These are phyloP conservation scores for Ampelocalamus luodianensis DNA, from an alignment of 176 grass and related monocot genomes.

Conservation along the genomic window DNA sequence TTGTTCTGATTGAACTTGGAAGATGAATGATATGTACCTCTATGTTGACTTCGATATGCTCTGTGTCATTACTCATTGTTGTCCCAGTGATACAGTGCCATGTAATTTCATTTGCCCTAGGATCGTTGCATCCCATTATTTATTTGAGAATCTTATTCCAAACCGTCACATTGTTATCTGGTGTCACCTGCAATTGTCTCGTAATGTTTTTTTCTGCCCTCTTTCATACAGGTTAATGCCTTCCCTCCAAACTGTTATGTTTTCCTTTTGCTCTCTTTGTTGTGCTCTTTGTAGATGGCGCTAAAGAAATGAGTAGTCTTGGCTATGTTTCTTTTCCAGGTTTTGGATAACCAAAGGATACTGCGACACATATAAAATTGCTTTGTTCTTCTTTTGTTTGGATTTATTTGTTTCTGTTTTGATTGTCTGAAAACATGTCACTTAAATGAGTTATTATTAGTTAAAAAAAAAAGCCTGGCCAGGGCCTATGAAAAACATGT, in stretches of 20 bases:
- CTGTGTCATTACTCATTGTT: conserved; percentile 1
- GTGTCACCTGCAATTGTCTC: conserved; percentile 17
- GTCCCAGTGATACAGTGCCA: neutral
- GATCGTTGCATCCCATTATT: neutral
- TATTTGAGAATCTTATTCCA: conserved; percentile 36
- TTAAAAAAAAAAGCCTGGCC: too few species aligned
- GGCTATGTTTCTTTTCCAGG: conserved; percentile 31
- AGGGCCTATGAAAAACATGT: too few species aligned
- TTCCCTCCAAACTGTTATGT: conserved; percentile 23
- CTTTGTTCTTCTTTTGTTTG: conserved; percentile 19
- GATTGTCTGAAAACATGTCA: neutral
- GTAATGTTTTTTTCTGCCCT: neutral
- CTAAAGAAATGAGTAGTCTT: neutral
- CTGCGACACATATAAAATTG: neutral
- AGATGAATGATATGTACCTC: conserved; percentile 22
- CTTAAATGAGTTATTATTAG: neutral
- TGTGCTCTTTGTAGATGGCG: neutral
- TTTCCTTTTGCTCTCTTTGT: neutral
- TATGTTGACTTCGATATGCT: neutral
- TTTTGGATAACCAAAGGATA: conserved; percentile 33
- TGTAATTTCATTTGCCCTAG: conserved; percentile 27
- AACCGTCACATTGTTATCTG: neutral
- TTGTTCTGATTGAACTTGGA: conserved; percentile 29
- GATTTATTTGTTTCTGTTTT: conserved; percentile 23
- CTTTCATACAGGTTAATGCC: neutral